Evolutionary conservation across 2,329 filamentous ascomycete genomes (phyloP).

Genomic region (Penicillium sp.): DNA sequence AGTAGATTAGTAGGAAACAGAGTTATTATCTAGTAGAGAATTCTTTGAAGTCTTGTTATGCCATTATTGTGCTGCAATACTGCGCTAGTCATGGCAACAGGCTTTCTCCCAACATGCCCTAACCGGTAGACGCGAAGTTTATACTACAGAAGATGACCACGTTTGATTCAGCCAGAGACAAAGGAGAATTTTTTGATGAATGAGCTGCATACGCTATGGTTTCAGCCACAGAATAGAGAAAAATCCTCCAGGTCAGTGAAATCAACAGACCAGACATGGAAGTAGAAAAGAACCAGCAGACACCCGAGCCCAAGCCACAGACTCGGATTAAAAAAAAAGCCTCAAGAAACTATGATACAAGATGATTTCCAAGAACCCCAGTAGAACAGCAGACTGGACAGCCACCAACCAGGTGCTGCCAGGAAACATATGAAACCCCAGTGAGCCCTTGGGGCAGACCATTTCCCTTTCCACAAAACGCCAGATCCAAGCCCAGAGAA

Average conservation of each 20-base stretch:
- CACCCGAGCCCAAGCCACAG: neutral
- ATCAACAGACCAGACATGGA: neutral
- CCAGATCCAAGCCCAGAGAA: conserved; percentile 13
- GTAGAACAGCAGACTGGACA: neutral
- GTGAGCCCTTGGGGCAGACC: neutral
- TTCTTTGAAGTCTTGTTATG: neutral
- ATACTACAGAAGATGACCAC: neutral
- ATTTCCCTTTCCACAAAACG: conserved; percentile 12
- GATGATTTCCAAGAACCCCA: neutral
- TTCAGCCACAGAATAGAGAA: neutral
- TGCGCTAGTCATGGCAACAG: neutral
- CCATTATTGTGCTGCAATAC: neutral
- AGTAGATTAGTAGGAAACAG: neutral
- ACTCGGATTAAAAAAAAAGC: neutral
- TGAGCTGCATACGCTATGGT: neutral
- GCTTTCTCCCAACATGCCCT: neutral
- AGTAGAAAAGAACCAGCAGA: neutral
- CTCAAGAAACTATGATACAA: conserved; percentile 11
- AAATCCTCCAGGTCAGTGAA: neutral
- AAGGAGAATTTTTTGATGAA: neutral
- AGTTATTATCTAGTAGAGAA: neutral
- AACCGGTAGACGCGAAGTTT: neutral
- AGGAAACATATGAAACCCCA: conserved; percentile 3
- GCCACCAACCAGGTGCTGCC: neutral
- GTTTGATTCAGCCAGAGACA: neutral